A percentile compares a stretch with the other conserved stretches of the same genome.
phyloP scores from a whole-genome alignment of 2,329 filamentous ascomycete genomes.

The Fusarium nygamai region DNA sequence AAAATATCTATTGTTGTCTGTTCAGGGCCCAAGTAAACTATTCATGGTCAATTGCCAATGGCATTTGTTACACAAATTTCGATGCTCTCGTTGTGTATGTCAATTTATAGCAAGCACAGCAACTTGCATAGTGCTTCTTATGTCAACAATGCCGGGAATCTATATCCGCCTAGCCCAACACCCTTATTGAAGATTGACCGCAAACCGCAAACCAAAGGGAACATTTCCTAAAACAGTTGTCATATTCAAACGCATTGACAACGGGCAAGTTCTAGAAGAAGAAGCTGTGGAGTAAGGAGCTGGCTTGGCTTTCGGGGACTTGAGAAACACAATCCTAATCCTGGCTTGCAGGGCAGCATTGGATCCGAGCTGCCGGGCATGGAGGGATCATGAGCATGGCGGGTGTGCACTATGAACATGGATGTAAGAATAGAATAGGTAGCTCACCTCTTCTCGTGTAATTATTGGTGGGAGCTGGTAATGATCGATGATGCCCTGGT shows the following conservation, averaged over 20 bases:
- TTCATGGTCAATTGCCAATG: neutral
- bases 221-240: neutral
- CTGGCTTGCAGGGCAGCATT: constrained; percentile 26
- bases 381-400: constrained; percentile 12
- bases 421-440: constrained; percentile 28
- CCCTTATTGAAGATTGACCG: neutral
- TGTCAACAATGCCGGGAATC: neutral
- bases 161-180: neutral
- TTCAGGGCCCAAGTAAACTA: neutral
- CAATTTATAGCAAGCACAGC: neutral
- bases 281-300: constrained; percentile 28
- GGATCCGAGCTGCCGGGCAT: constrained; percentile 38
- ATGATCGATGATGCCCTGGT: constrained; percentile 28
- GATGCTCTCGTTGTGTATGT: neutral
- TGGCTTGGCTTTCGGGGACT: constrained; percentile 34
- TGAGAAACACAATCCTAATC: constrained; percentile 23
- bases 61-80: too few relatives aligned
- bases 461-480: constrained; percentile 32
- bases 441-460: constrained; percentile 25
- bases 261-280: constrained; percentile 33
- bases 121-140: neutral
- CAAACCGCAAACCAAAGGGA: constrained; percentile 1
- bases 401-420: constrained; percentile 14
- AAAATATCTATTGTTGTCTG: neutral
- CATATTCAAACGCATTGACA: constrained; percentile 21